Percentiles rank a stretch among this genome's conserved stretches.
phyloP scores from a whole-genome alignment of 2,329 filamentous ascomycete genomes.

The Trichophyton mentagrophytes region DNA sequence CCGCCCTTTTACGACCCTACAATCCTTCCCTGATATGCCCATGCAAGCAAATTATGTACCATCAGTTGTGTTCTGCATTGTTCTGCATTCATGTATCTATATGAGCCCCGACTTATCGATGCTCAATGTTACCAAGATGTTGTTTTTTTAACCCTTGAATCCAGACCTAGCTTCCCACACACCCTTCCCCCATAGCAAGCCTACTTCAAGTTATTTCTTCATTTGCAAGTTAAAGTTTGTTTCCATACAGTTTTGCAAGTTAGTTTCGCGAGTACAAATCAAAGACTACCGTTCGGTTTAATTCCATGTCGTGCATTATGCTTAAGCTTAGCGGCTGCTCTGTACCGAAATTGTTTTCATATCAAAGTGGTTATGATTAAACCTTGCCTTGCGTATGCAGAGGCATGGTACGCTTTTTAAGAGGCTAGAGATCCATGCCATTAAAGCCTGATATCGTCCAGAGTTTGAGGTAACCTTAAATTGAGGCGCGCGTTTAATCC shows the following conservation, averaged over 20 bases:
- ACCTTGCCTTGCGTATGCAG: conserved; percentile 1
- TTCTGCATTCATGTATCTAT: conserved; percentile 9
- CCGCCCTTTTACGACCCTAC: conserved; percentile 2
- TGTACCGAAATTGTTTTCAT: neutral
- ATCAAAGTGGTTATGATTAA: neutral
- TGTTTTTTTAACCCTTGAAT: conserved; percentile 4
- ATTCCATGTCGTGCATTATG: neutral
- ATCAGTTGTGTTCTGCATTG: conserved; percentile 6
- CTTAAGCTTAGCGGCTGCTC: neutral
- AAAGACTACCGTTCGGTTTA: neutral
- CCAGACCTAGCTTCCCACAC: neutral
- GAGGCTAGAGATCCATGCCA: neutral
- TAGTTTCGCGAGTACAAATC: neutral
- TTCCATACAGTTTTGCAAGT: neutral
- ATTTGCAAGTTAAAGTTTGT: neutral
- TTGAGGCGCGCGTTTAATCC: neutral
- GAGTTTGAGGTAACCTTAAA: neutral
- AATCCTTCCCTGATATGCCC: neutral
- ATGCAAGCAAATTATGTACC: conserved; percentile 6
- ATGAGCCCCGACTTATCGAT: conserved; percentile 1
- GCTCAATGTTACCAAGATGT: neutral
- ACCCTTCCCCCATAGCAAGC: neutral
- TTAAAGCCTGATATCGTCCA: neutral
- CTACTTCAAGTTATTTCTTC: neutral
- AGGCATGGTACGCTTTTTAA: neutral